phyloP scores from a whole-genome alignment of 2,329 filamentous ascomycete species.

The Paraconiothyrium sp. region DNA sequence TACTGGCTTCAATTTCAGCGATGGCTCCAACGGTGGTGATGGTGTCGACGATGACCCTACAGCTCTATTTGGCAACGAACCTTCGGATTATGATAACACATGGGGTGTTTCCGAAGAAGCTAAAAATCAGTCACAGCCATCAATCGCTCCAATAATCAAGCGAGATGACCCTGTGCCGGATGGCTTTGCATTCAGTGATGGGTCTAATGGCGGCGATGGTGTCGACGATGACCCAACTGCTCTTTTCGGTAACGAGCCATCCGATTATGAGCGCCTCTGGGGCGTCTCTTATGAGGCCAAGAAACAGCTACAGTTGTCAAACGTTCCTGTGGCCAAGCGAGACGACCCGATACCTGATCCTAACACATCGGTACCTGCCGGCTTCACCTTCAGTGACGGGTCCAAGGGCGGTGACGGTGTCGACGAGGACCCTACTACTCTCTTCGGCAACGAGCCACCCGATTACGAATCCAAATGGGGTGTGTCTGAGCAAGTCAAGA shows the following conservation, averaged over 20 bases:
- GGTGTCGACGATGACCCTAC: constrained; percentile 12
- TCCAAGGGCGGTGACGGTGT: constrained; percentile 19
- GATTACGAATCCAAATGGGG: constrained; percentile 19
- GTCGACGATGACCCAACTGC: constrained; percentile 13
- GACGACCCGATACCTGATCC: not conserved
- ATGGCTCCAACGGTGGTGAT: constrained; percentile 11
- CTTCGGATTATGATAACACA: constrained; percentile 14
- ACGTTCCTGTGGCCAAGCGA: not conserved
- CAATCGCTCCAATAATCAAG: not conserved
- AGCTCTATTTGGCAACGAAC: constrained; percentile 20
- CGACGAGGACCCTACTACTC: constrained; percentile 10
- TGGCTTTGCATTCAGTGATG: not conserved
- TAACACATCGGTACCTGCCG: not conserved
- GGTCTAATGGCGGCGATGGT: constrained; percentile 14
- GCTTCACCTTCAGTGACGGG: constrained; percentile 5
- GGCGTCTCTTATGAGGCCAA: not conserved
- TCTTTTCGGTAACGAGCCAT: constrained; percentile 20
- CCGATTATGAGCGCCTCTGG: constrained; percentile 18
- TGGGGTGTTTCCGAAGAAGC: constrained; percentile 9
- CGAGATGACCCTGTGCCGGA: not conserved
- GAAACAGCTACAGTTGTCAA: not conserved
- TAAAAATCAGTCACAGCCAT: not conserved
- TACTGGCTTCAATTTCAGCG: not conserved
- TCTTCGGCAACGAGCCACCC: constrained; percentile 21
- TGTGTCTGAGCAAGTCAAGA: not conserved